Conservation (phyloP, 768 basidiomycete genomes). For the Tricholoma hemisulphureum region DNA sequence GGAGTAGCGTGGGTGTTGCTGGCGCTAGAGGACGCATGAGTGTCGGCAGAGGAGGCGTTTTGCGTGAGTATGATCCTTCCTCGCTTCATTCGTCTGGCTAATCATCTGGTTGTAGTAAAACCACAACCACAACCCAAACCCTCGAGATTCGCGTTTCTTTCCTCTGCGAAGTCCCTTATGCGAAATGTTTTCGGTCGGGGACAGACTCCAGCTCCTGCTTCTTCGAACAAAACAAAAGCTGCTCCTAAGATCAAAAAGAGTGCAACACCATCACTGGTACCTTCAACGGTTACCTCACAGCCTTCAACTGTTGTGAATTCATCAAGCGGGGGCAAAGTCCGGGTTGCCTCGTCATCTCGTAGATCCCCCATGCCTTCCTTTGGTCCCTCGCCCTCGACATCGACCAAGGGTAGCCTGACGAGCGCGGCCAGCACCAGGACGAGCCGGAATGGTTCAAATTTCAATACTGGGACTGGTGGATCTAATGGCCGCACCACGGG, state of each 20-base stretch:
- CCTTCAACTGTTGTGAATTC: conserved; percentile 20
- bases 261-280: conserved; percentile 7
- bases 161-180: conserved; percentile 69
- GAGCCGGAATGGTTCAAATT: conserved; percentile 10
- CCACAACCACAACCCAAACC: conserved; percentile 45
- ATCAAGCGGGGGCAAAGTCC: conserved; percentile 15
- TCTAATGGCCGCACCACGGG: conserved; percentile 18
- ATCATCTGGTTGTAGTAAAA: conserved; percentile 29
- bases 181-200: conserved; percentile 72
- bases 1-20: conserved; percentile 60
- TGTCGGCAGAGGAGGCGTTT: conserved; percentile 36
- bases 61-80: conserved; percentile 34
- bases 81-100: conserved; percentile 1
- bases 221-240: conserved; percentile 11
- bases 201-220: conserved; percentile 29
- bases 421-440: conserved; percentile 3
- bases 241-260: conserved; percentile 10
- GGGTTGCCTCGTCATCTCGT: conserved; percentile 14
- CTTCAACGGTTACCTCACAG: conserved; percentile 11
- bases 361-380: conserved; percentile 23
- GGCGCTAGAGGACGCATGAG: conserved; percentile 38
- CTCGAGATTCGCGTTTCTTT: conserved; percentile 67
- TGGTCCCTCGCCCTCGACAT: conserved; percentile 6
- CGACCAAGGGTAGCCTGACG: conserved; percentile 7
- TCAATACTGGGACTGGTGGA: conserved; percentile 16